Evolutionary conservation across 1,284 basidiomycete genomes (phyloP).

Genomic region (Cutaneotrichosporon cutaneum): DNA sequence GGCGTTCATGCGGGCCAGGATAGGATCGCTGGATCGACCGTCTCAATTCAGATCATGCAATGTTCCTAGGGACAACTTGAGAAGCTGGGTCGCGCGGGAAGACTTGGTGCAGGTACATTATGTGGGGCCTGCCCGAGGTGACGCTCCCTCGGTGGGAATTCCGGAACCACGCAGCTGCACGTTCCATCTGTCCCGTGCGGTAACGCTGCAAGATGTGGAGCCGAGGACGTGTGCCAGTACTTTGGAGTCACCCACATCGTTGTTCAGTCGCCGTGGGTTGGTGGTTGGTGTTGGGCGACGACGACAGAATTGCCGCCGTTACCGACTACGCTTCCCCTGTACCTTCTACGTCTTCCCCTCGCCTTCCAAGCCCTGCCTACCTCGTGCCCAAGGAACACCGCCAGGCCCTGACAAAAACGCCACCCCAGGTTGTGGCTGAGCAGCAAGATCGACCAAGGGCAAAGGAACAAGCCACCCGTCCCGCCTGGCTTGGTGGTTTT

Average conservation of each 20-base stretch:
- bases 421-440: neutral
- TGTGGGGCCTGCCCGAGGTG: neutral
- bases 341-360: neutral
- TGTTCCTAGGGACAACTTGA: neutral
- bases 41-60: neutral
- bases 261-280: neutral
- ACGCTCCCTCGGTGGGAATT: neutral
- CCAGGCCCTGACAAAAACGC: neutral
- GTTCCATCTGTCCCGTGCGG: neutral
- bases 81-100: neutral
- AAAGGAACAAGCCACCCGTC: slow-evolving; percentile 1
- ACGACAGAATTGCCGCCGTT: neutral
- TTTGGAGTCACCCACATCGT: neutral
- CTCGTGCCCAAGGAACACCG: neutral
- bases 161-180: too few relatives aligned
- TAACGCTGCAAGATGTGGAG: neutral
- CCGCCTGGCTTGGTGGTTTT: neutral
- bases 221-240: neutral
- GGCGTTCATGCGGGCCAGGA: neutral
- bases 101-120: neutral
- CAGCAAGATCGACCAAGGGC: neutral
- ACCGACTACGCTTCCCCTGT: neutral
- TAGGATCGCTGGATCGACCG: neutral
- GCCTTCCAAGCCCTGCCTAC: neutral
- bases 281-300: neutral